A percentile compares a stretch with the other conserved stretches of the same genome.
These are phyloP conservation scores for Corylus heterophylla DNA, from an alignment of 306 rosid genomes.

Conservation along the genomic window DNA sequence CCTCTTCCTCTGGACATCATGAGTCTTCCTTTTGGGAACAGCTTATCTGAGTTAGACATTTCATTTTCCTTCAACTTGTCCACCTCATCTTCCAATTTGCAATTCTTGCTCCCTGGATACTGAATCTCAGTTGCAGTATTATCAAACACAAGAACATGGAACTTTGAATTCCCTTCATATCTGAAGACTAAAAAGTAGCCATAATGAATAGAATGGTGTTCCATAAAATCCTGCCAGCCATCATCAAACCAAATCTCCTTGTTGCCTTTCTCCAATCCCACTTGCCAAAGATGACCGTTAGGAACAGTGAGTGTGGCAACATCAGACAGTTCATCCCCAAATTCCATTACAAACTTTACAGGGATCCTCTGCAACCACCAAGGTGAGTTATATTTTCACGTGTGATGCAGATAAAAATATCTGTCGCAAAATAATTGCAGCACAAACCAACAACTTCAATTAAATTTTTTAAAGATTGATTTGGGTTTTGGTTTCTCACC, in stretches of 20 bases:
- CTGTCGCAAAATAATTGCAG: too few relatives aligned
- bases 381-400: too few relatives aligned
- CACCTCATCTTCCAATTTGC: not conserved
- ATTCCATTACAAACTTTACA: not conserved
- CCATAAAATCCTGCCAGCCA: constrained; percentile 16
- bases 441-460: too few relatives aligned
- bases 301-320: constrained; percentile 13
- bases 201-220: constrained; percentile 1
- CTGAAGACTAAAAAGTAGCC: constrained; percentile 26
- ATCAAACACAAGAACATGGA: constrained; percentile 17
- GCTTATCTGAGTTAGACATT: not conserved
- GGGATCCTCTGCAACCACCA: constrained; percentile 19
- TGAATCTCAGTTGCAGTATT: constrained; percentile 21
- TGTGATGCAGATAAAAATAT: too few relatives aligned
- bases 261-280: constrained; percentile 8
- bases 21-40: not conserved
- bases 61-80: not conserved
- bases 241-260: constrained; percentile 12
- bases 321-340: constrained; percentile 19
- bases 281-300: constrained; percentile 20
- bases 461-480: too few relatives aligned
- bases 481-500: too few relatives aligned
- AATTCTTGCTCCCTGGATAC: constrained; percentile 11
- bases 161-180: constrained; percentile 21
- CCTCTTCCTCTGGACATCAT: not conserved